Evolutionary conservation across 2,329 filamentous ascomycete genomes (phyloP).

Genomic region (Fusarium pseudoanthophilum): DNA sequence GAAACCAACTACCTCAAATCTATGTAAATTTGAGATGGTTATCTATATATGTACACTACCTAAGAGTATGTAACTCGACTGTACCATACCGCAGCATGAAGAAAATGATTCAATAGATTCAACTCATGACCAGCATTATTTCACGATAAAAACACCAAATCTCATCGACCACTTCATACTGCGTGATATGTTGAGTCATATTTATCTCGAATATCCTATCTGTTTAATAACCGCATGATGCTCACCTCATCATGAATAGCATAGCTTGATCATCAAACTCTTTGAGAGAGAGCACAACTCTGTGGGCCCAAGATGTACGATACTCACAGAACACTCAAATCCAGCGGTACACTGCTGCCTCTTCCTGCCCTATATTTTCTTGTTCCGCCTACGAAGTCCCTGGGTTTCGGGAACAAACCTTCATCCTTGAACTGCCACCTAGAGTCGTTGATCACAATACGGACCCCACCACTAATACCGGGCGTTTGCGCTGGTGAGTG

Average conservation of each 20-base stretch:
- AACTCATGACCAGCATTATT: neutral
- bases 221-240: conserved; percentile 35
- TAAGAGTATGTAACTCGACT: conserved; percentile 36
- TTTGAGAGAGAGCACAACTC: conserved; percentile 6
- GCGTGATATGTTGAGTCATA: neutral
- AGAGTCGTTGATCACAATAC: conserved; percentile 75
- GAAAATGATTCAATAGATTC: conserved; percentile 5
- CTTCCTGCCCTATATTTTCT: conserved; percentile 90
- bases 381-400: conserved; percentile 78
- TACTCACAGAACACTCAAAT: conserved; percentile 70
- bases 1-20: conserved; percentile 87
- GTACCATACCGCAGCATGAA: conserved; percentile 42
- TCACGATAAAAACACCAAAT: neutral
- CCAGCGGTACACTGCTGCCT: conserved; percentile 92
- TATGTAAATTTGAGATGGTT: conserved; percentile 63
- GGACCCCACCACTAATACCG: conserved; percentile 46
- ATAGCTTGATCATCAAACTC: conserved; percentile 1
- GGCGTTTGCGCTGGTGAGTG: conserved; percentile 47
- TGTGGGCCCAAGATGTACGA: conserved; percentile 18
- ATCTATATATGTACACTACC: conserved; percentile 43
- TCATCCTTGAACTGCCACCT: conserved; percentile 92
- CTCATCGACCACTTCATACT: neutral
- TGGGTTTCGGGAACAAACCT: conserved; percentile 82
- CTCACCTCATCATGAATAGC: conserved; percentile 21
- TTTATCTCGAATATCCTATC: conserved; percentile 25